phyloP scores from a whole-genome alignment of 371 early-diverging fungal genomes.

The Mortierella sp. region DNA sequence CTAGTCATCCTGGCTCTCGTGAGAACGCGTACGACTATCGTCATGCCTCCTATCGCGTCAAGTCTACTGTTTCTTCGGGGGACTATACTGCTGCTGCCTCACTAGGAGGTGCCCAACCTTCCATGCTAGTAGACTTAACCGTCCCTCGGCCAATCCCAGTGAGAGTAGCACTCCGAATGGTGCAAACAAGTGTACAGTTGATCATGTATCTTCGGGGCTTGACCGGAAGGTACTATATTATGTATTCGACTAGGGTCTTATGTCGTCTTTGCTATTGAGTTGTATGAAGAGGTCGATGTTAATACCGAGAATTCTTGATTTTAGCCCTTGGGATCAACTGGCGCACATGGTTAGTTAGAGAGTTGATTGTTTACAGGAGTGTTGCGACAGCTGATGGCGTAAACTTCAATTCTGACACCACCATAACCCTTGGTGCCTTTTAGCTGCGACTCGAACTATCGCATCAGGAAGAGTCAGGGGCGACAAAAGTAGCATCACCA shows the following conservation, averaged over 20 bases:
- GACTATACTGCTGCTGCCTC: no score
- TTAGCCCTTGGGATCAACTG: constrained; percentile 34
- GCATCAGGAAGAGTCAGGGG: neutral
- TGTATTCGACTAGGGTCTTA: neutral
- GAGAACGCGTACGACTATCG: no score
- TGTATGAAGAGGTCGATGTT: neutral
- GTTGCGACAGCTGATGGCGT: no score
- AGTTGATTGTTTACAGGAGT: no score
- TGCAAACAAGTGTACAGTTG: constrained; percentile 18
- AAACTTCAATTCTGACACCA: no score
- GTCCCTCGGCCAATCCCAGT: constrained; percentile 27
- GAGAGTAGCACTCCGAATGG: constrained; percentile 25
- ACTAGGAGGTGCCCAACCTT: neutral
- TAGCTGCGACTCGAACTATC: no score
- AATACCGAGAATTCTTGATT: neutral
- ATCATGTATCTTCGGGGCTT: constrained; percentile 44
- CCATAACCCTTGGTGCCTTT: no score
- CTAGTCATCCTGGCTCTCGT: no score
- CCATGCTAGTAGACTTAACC: constrained; percentile 29
- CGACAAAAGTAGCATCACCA: neutral
- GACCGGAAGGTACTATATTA: constrained; percentile 22
- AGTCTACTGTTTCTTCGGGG: no score
- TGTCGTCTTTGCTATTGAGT: neutral
- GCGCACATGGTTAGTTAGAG: constrained; percentile 25
- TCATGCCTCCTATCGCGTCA: no score